Evolutionary conservation across 1,284 basidiomycete genomes (phyloP).

Genomic region (Caloboletus inedulis): DNA sequence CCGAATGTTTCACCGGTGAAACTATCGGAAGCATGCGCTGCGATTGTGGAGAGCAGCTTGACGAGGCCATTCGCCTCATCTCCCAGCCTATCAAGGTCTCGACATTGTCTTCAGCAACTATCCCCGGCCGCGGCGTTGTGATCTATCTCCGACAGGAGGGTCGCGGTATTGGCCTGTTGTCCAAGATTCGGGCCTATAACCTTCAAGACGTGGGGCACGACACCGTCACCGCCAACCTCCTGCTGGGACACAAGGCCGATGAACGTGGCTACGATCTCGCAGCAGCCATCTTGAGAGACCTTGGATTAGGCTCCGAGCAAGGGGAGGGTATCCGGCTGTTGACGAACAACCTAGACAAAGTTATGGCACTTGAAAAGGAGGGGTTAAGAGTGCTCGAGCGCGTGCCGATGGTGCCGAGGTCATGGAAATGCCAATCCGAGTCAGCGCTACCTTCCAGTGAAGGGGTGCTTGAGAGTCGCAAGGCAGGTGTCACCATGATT

Average conservation of each 20-base stretch:
- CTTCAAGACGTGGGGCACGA: constrained; percentile 98
- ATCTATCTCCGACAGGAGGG: constrained; percentile 98
- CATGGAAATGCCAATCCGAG: constrained; percentile 56
- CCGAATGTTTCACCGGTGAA: constrained; percentile 98
- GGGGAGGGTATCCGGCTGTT: constrained; percentile 74
- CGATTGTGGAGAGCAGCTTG: constrained; percentile 98
- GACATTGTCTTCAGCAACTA: constrained; percentile 35
- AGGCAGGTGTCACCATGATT: constrained; percentile 78
- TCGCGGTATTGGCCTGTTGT: constrained; percentile 94
- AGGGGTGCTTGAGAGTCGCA: constrained; percentile 41
- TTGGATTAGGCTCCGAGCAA: constrained; percentile 66
- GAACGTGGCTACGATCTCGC: constrained; percentile 93
- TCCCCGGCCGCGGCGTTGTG: constrained; percentile 88
- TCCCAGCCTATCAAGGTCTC: constrained; percentile 62
- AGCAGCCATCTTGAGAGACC: constrained; percentile 84
- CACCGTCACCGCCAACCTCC: constrained; percentile 94
- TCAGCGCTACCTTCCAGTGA: constrained; percentile 18
- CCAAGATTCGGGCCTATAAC: constrained; percentile 98
- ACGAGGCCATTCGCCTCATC: constrained; percentile 93
- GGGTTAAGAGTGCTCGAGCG: constrained; percentile 81
- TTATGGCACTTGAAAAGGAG: constrained; percentile 82
- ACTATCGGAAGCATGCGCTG: constrained; percentile 98
- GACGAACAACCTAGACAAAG: constrained; percentile 99
- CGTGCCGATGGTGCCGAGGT: constrained; percentile 92
- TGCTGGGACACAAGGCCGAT: constrained; percentile 94